Evolutionary conservation across 345 rosid genomes (phyloP).

Genomic region (Geranium brycei): DNA sequence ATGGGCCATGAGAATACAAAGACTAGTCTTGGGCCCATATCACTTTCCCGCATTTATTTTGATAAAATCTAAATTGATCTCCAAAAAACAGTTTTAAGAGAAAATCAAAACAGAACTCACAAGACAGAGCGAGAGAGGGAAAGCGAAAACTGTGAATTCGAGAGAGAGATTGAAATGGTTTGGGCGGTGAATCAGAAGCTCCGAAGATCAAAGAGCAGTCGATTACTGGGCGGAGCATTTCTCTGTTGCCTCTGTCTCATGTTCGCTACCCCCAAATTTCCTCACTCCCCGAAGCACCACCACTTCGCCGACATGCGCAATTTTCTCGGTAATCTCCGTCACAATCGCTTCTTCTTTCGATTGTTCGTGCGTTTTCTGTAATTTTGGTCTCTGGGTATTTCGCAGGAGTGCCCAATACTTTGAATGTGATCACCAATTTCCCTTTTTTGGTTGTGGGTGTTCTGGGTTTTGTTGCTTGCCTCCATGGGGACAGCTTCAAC

Average conservation of each 20-base stretch:
- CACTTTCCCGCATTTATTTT: too few relatives aligned
- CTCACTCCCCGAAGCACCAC: constrained; percentile 34
- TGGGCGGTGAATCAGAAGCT: constrained; percentile 42
- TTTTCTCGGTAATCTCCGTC: constrained; percentile 42
- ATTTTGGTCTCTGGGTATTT: constrained; percentile 14
- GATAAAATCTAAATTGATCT: too few relatives aligned
- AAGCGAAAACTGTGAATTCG: too few relatives aligned
- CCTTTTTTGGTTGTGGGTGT: constrained; percentile 75
- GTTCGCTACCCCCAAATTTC: constrained; percentile 59
- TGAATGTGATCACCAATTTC: constrained; percentile 77
- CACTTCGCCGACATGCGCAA: constrained; percentile 74
- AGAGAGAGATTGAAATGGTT: constrained; percentile 40
- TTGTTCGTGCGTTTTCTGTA: background rate
- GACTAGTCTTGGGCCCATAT: too few relatives aligned
- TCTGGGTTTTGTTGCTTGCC: constrained; percentile 55
- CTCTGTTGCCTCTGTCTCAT: constrained; percentile 47
- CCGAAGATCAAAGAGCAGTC: constrained; percentile 30
- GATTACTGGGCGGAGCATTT: constrained; percentile 33
- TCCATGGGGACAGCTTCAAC: constrained; percentile 53
- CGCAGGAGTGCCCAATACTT: constrained; percentile 75
- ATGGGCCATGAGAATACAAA: too few relatives aligned
- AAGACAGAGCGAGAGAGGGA: too few relatives aligned
- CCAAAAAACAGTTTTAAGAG: too few relatives aligned
- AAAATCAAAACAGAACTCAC: too few relatives aligned
- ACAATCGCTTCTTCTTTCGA: background rate